Percentiles rank a stretch among this genome's conserved stretches.
Evolutionary conservation across 768 basidiomycete genomes (phyloP).

Genomic region (Rhodotorula paludigena): DNA sequence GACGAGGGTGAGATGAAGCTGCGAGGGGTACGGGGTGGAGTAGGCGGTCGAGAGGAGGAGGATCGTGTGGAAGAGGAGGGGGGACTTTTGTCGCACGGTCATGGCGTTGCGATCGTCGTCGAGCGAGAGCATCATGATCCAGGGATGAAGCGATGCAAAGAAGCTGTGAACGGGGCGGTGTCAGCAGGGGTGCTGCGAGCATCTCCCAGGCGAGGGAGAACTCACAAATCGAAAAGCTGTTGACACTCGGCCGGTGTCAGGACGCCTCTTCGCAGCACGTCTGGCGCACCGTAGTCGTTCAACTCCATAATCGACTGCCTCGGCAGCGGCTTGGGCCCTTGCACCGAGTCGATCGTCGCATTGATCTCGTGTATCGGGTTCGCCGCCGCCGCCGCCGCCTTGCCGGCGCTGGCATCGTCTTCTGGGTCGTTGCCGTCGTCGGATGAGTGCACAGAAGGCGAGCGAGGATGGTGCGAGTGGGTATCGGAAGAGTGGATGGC

Average conservation of each 20-base stretch:
- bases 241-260: slow-evolving; percentile 31
- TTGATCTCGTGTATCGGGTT: slow-evolving; percentile 37
- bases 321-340: slow-evolving; percentile 5
- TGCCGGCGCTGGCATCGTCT: slow-evolving; percentile 14
- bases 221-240: slow-evolving; percentile 37
- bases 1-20: slow-evolving; percentile 37
- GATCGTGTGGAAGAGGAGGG: slow-evolving; percentile 35
- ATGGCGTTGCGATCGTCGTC: slow-evolving; percentile 34
- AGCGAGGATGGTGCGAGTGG: slow-evolving; percentile 5
- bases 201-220: neutral
- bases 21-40: slow-evolving; percentile 34
- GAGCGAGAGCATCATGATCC: slow-evolving; percentile 38
- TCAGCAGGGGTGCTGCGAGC: neutral
- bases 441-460: slow-evolving; percentile 15
- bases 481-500: slow-evolving; percentile 1
- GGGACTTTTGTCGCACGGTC: slow-evolving; percentile 2
- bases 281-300: slow-evolving; percentile 35
- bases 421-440: slow-evolving; percentile 22
- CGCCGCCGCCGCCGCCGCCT: neutral
- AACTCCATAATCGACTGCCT: neutral
- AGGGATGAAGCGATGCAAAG: slow-evolving; percentile 35
- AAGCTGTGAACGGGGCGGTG: slow-evolving; percentile 9
- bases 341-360: slow-evolving; percentile 20
- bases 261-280: slow-evolving; percentile 23
- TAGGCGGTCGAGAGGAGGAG: slow-evolving; percentile 38